Conservation (phyloP, 108 stramenopile genomes). For the Pseudonitzschia delicatissima region DNA sequence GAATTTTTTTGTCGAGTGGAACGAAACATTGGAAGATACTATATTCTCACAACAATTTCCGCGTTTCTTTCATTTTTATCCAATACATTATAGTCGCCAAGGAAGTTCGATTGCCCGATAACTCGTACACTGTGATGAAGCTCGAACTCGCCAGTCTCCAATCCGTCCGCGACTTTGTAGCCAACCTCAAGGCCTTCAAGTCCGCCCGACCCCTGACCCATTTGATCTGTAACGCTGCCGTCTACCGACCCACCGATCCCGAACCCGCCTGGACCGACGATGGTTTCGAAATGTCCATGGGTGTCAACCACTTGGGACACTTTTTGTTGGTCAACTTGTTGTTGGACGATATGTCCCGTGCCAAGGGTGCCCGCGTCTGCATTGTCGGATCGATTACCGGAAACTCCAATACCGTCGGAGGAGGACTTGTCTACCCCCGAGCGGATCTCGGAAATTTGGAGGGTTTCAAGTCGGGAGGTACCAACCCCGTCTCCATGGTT, state of each 20-base stretch:
- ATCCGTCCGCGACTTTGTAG: conserved; percentile 88
- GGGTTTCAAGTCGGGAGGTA: conserved; percentile 77
- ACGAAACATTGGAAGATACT: neutral
- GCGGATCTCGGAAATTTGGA: conserved; percentile 90
- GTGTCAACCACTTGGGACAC: conserved; percentile 95
- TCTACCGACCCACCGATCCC: conserved; percentile 90
- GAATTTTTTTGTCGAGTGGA: neutral
- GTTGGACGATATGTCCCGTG: conserved; percentile 90
- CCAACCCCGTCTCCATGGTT: conserved; percentile 83
- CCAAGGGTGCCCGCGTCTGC: conserved; percentile 84
- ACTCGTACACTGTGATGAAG: conserved; percentile 83
- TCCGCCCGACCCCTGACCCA: conserved; percentile 74
- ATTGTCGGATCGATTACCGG: conserved; percentile 95
- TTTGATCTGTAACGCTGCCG: conserved; percentile 96
- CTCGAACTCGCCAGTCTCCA: conserved; percentile 90
- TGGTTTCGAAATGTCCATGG: conserved; percentile 97
- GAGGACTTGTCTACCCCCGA: conserved; percentile 87
- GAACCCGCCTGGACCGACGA: conserved; percentile 91
- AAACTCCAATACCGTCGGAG: conserved; percentile 92
- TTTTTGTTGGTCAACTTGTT: conserved; percentile 89
- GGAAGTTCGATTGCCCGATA: conserved; percentile 69
- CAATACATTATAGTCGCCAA: conserved; percentile 52
- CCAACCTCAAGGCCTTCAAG: conserved; percentile 95
- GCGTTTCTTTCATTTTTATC: no score
- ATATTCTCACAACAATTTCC: no score